Base-by-base conservation (phyloP, 768 basidiomycete species). In the Cystobasidiopsis lactophilus region DNA sequence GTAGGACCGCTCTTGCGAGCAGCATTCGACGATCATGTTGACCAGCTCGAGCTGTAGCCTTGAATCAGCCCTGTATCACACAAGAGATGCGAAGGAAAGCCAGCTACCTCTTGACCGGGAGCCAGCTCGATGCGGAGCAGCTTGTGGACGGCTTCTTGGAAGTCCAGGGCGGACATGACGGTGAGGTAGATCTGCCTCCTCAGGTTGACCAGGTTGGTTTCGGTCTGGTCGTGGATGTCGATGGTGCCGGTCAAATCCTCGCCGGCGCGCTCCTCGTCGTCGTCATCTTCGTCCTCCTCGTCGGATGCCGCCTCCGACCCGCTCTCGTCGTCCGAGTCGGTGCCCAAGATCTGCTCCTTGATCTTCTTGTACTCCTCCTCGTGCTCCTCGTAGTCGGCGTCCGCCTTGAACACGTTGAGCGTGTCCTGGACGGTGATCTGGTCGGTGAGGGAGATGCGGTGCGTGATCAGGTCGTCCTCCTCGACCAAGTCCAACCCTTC, bases 21-120 rank as follows among this genome's bases (percentile, higher is more conserved):
- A 96, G 81, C 93, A 98, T 63, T 96, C 91, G 67, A 98, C 83
- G 57, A 98, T 76, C 93, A 98, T 98, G 73, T 96, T 95, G 66
- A 84, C 77, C 53, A 98, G 69, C 66, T 95, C 91, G 60, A 85
- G 82, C 85, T 93, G 62, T 2, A 33, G n/a, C n/a, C n/a, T n/a
- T 35, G 33, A n/a, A 46, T 38, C 52, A 30, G 5, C 43, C 41
- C 7, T 1, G 21, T 3, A 26, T 0, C 33, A 1, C 4, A 24
- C 2, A 47, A 27, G 18, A 5, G 39, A 29, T 19, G 44, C 21
- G 27, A 37, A 13, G n/a, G 10, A 21, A 11, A 2, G 2, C 16
- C 47, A 67, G 70, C 51, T 63, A 91, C 89, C 78, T 98, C 93
- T 67, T 93, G 78, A 1, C 91, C 93, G 63, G 89, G 86, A 51